A percentile compares a stretch with the other conserved stretches of the same genome.
These are phyloP conservation scores for Neolecta irregularis DNA, from an alignment of 1,139 yeast species.

Conservation along the genomic window DNA sequence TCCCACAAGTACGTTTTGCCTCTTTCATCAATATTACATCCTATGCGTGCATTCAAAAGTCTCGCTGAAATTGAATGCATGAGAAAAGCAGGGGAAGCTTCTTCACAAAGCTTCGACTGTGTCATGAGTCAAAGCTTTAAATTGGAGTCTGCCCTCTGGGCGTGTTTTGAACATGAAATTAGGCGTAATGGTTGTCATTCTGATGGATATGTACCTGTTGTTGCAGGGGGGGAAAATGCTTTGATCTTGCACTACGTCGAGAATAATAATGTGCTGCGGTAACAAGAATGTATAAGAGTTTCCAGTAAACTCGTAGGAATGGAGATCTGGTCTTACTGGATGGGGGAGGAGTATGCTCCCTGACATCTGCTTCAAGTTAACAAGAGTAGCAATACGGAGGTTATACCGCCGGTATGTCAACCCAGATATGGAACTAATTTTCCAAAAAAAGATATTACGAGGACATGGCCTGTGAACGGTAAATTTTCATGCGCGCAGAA, in stretches of 20 bases:
- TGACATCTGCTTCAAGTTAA: background rate
- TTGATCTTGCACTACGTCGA: constrained; percentile 17
- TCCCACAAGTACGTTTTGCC: too few relatives aligned
- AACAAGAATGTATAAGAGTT: constrained; percentile 16
- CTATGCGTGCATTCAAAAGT: constrained; percentile 55
- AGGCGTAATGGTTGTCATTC: constrained; percentile 77
- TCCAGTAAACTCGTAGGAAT: constrained; percentile 73
- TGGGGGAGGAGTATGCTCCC: constrained; percentile 53
- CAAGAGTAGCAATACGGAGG: constrained; percentile 52
- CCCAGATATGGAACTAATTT: too few relatives aligned
- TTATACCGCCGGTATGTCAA: too few relatives aligned
- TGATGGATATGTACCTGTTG: constrained; percentile 87
- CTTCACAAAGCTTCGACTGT: constrained; percentile 67
- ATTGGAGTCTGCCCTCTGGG: constrained; percentile 62
- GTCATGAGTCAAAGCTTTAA: constrained; percentile 49
- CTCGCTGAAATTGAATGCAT: constrained; percentile 58
- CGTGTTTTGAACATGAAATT: constrained; percentile 73
- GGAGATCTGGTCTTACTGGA: constrained; percentile 79
- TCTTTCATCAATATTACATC: constrained; percentile 36
- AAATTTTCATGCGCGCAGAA: constrained; percentile 62
- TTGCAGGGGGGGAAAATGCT: constrained; percentile 57
- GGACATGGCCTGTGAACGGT: constrained; percentile 84
- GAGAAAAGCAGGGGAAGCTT: constrained; percentile 69
- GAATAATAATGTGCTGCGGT: constrained; percentile 15
- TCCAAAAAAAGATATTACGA: constrained; percentile 85